These are phyloP conservation scores for Santalum album DNA, from an alignment of 164 flowering plant genomes.

Conservation along the genomic window DNA sequence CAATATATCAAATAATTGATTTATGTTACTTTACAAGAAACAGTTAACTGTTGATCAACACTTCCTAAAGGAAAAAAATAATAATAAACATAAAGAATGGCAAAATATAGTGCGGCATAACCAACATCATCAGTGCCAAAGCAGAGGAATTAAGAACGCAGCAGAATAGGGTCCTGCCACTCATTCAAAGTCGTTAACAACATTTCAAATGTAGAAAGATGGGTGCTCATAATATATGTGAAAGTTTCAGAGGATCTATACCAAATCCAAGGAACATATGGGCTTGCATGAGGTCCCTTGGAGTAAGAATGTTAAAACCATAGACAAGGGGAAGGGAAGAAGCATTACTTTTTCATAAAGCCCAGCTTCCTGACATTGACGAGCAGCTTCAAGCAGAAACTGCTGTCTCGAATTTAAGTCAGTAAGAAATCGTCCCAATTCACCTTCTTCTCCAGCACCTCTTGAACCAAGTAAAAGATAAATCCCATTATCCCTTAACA, in stretches of 20 bases:
- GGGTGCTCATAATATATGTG: too few species aligned
- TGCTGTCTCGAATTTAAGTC: slow-evolving; percentile 55
- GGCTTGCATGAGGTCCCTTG: neutral
- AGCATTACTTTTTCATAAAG: slow-evolving; percentile 75
- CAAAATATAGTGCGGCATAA: too few species aligned
- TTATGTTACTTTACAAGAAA: too few species aligned
- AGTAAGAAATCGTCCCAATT: slow-evolving; percentile 57
- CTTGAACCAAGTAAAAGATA: slow-evolving; percentile 74
- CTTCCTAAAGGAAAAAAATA: too few species aligned
- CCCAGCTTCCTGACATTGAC: slow-evolving; percentile 82
- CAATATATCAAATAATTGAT: too few species aligned
- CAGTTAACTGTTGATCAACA: too few species aligned
- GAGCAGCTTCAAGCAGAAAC: slow-evolving; percentile 91
- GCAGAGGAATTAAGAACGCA: too few species aligned
- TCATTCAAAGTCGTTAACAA: too few species aligned
- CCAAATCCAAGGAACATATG: neutral
- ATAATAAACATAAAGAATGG: too few species aligned
- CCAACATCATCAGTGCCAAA: too few species aligned
- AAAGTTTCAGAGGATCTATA: neutral
- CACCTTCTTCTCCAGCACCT: slow-evolving; percentile 94
- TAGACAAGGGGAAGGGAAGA: slow-evolving; percentile 2
- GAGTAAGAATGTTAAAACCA: neutral
- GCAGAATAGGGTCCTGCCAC: too few species aligned
- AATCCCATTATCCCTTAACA: slow-evolving; percentile 78
- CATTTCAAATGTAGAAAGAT: too few species aligned